These are phyloP conservation scores for Pyrus communis DNA, from an alignment of 306 rosid genomes.

Conservation along the genomic window DNA sequence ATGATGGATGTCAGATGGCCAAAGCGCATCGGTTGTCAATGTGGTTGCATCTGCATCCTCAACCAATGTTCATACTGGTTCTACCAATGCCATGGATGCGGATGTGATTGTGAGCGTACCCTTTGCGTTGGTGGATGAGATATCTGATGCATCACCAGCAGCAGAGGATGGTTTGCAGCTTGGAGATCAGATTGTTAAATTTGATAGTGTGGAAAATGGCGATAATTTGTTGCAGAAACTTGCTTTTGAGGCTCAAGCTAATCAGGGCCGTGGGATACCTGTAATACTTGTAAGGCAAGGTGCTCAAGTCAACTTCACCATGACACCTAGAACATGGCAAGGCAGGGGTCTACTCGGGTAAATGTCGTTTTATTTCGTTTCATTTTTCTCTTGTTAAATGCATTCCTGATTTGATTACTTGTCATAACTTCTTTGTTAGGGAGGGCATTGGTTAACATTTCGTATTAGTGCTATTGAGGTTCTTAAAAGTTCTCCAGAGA, in stretches of 20 bases:
- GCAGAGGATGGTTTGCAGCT: slow-evolving; percentile 84
- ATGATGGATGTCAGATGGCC: slow-evolving; percentile 36
- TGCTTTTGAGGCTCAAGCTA: slow-evolving; percentile 67
- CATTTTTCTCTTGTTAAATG: not conserved
- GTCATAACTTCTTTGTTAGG: not conserved
- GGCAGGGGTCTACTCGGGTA: slow-evolving; percentile 96
- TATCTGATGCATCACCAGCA: slow-evolving; percentile 79
- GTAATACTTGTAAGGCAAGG: slow-evolving; percentile 70
- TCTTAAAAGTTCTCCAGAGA: not conserved
- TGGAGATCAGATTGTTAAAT: slow-evolving; percentile 84
- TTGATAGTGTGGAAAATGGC: slow-evolving; percentile 75
- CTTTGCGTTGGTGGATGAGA: slow-evolving; percentile 85
- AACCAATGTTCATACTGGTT: slow-evolving; percentile 25
- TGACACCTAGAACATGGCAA: slow-evolving; percentile 89
- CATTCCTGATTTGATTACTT: not conserved
- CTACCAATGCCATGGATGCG: slow-evolving; percentile 33
- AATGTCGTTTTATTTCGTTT: slow-evolving; percentile 14
- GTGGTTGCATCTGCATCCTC: slow-evolving; percentile 31
- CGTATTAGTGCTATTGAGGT: not conserved
- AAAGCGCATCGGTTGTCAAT: slow-evolving; percentile 25
- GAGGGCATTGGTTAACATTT: not conserved
- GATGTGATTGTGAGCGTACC: slow-evolving; percentile 54
- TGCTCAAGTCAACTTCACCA: slow-evolving; percentile 44
- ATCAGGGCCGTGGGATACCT: slow-evolving; percentile 44
- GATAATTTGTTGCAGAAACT: slow-evolving; percentile 64